Evolutionary conservation across 1,139 yeast species (phyloP), one percentile per base, ranked within the genome.

Genomic region (Suhomyces chickasaworum): DNA sequence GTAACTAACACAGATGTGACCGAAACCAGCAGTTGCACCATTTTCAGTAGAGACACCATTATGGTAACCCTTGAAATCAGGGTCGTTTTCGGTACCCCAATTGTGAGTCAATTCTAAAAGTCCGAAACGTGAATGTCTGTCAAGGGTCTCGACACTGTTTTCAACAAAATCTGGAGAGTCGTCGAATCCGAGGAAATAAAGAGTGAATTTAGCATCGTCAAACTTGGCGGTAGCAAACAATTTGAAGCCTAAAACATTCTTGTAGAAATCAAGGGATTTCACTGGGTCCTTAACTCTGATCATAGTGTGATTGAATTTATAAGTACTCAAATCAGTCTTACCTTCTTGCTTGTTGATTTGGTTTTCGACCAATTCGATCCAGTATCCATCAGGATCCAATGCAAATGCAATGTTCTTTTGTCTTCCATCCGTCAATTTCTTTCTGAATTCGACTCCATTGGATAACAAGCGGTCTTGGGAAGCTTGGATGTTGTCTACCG

Each of bases 321-420:
- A 81, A 40, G 78, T 73, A 9, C 70, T 47, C 6, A 59, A 48
- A 46, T 77, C 69, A 31, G 80, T 71, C 35, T 60, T 64, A 23
- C 59, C 71, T 22, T 68, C 77, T 22, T 57, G 57, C 57, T 76
- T 73, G 58, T 64, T 65, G 41, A 70, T 60, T 25, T 69, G 75
- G 61, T 90, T 84, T 59, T 83, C 84, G 56, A 91, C 80, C 60
- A 93, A 73, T 73, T 93, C 99, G 58, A 93, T 79, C 99, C 99
- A 93, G 72, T 93, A 93, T 55, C 95, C 95, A 68, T 93, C 93
- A 4, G 98, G 97, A 61, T 93, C 99, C 56, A 90, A 79, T 2
- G 85, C 96, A 68, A 93, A 93, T 0, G 98, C 98, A 70, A 93
- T 90, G 64, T 89, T 77, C 66, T 84, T 86, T 68, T 89, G 96